Base-by-base conservation (phyloP, 331 rosid genomes). In the Saraca asoca region DNA sequence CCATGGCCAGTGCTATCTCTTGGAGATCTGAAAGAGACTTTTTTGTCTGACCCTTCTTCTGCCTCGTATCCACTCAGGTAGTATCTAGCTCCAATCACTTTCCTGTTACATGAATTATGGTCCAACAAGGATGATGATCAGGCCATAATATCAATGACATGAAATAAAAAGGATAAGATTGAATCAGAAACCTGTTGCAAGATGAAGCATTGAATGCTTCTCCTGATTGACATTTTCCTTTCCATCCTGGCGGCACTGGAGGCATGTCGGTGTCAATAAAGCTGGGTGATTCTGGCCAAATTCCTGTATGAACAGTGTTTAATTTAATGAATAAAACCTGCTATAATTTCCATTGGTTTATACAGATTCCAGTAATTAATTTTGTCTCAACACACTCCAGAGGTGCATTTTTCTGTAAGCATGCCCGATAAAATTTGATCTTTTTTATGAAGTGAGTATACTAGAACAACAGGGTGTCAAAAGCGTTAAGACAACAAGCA, bases 281-380 rank as follows among this genome's bases (percentile, higher is more conserved):
- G 56, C 96, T 89, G 34, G 94, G 86, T 44, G 96, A 89, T 79
- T 89, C 96, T 7, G 96, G 96, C 96, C 96, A 89, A 72, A 89
- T 89, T 81, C 96, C 96, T 89, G 83, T 41, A 70, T 37, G 29
- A 67, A 51, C 14, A 14, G 63, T 66, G 62, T 45, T 69, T 58
- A 24, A 24, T 24, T 24, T 24, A 24, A 79, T 59, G 61, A 80
- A 50, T 53, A 24, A 51, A 58, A 44, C 3, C 24, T 8, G 39
- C 7, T 11, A 41, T 35, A 43, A 16, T 59, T 66, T 42, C 46
- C 33, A 46, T 51, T 59, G 57, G 17, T 45, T 29, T 15, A 18
- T 31, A 54, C 58, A 61, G 59, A 29, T 39, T 7, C 0, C 12
- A n/a, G n/a, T 16, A 20, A 51, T 16, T 13, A 20, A 51, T 16